Evolutionary conservation across 345 rosid genomes (phyloP), one percentile per base, ranked within the genome.

Genomic region (Linum lewisii): DNA sequence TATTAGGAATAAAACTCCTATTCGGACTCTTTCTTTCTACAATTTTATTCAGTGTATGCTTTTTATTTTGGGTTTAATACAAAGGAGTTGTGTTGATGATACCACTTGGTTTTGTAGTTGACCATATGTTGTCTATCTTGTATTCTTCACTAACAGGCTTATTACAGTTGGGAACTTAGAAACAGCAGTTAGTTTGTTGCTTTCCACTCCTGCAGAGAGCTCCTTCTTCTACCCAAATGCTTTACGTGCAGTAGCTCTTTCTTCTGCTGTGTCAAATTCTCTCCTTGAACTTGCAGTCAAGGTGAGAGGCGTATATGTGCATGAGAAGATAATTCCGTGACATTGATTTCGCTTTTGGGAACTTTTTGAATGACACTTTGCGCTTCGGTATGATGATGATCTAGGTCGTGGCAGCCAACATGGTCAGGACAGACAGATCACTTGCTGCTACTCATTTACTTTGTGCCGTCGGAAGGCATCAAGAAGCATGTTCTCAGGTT

Each of bases 401-500:
- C 56, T 69, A 92, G 98, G 98, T 92, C 60, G 89, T 88, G 67
- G 98, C 98, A 45, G 98, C 98, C 68, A 92, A 92, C 76, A 88
- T 89, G 97, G 98, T 92, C 42, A 73, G 84, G 75, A 86, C 93
- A 37, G 97, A 88, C 73, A 78, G 83, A 67, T 92, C 97, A 51
- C 75, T 88, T 55, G 78, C 94, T 56, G 98, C 91, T 68, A 92
- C 80, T 59, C 98, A 92, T 81, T 97, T 92, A 70, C 84, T 88
- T 24, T 88, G 98, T 70, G 97, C 97, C 16, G 98, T 92, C 61
- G 98, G 98, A 68, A 86, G 95, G 69, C 77, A 92, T 75, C 98
- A 86, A 67, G 98, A 92, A 77, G 97, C 98, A 66, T 92, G 98
- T 82, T 92, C 98, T 57, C 98, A 92, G 97, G 95, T 88, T 74